phyloP scores from a whole-genome alignment of 805 yeast species.

The Candida corydali region DNA sequence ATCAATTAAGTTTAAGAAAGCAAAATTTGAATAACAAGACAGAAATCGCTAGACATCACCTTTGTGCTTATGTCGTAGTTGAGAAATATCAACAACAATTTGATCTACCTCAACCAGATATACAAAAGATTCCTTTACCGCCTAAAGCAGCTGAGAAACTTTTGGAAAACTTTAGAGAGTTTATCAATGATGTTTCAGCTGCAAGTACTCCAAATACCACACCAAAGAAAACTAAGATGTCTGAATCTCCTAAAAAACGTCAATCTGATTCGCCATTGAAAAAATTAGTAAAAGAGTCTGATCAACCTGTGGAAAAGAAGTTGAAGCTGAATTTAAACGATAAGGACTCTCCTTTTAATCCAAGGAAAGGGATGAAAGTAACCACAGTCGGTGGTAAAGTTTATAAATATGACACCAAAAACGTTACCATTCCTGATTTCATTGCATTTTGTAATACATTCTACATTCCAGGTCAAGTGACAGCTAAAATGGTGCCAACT shows the following conservation, averaged over 20 bases:
- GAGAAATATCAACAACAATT: constrained; percentile 43
- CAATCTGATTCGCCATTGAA: constrained; percentile 33
- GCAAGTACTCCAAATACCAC: constrained; percentile 17
- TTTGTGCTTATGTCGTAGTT: constrained; percentile 62
- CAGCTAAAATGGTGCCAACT: constrained; percentile 47
- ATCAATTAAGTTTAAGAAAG: constrained; percentile 49
- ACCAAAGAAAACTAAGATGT: constrained; percentile 18
- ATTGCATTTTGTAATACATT: constrained; percentile 57
- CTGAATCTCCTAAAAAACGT: constrained; percentile 13
- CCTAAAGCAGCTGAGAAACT: constrained; percentile 38
- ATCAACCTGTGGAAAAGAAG: not conserved
- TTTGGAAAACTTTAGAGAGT: constrained; percentile 43
- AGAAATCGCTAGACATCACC: constrained; percentile 63
- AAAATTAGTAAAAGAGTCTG: constrained; percentile 12
- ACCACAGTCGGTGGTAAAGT: constrained; percentile 7
- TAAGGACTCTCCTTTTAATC: constrained; percentile 25
- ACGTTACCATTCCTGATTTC: constrained; percentile 30
- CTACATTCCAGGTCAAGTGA: constrained; percentile 52
- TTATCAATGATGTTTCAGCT: constrained; percentile 23
- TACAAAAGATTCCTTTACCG: constrained; percentile 57
- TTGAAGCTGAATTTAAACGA: constrained; percentile 12
- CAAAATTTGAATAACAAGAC: constrained; percentile 48
- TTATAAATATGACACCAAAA: constrained; percentile 16
- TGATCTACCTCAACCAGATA: constrained; percentile 45
- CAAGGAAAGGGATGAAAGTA: constrained; percentile 10